Percentiles rank a stretch among this genome's conserved stretches.
Conservation (phyloP, 805 yeast genomes). For the Saturnispora besseyi region DNA sequence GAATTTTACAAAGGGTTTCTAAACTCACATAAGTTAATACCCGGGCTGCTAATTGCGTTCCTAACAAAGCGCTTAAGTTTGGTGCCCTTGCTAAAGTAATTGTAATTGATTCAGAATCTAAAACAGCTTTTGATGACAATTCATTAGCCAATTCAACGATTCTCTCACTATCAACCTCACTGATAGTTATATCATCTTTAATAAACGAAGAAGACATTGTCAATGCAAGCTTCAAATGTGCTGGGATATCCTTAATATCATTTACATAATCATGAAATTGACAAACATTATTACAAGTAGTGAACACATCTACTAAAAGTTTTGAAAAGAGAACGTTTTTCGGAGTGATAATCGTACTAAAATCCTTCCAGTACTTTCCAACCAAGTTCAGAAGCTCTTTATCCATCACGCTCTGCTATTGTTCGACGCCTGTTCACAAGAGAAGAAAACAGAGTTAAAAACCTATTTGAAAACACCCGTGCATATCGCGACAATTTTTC, state of each 20-base stretch:
- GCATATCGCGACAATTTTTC: background rate
- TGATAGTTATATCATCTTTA: background rate
- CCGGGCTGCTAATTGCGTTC: slow-evolving; percentile 65
- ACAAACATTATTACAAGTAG: background rate
- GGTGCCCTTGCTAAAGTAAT: slow-evolving; percentile 45
- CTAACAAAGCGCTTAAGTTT: slow-evolving; percentile 63
- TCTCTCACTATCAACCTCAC: background rate
- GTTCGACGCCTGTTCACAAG: too few species aligned
- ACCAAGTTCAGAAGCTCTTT: background rate
- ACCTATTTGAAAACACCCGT: background rate
- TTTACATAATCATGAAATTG: background rate
- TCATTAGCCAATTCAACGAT: slow-evolving; percentile 1
- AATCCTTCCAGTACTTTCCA: slow-evolving; percentile 1
- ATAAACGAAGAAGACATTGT: slow-evolving; percentile 2
- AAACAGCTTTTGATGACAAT: background rate
- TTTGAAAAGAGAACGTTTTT: background rate
- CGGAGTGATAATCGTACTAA: background rate
- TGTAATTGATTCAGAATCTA: background rate
- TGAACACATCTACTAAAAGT: background rate
- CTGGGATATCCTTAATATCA: background rate
- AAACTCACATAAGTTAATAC: slow-evolving; percentile 68
- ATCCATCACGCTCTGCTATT: background rate
- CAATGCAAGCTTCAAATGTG: slow-evolving; percentile 3
- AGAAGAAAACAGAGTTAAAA: too few species aligned
- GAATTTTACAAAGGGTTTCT: slow-evolving; percentile 52